A percentile compares a stretch with the other conserved stretches of the same genome.
phyloP scores from a whole-genome alignment of 176 grass and related monocot genomes.

The Musa acuminata region DNA sequence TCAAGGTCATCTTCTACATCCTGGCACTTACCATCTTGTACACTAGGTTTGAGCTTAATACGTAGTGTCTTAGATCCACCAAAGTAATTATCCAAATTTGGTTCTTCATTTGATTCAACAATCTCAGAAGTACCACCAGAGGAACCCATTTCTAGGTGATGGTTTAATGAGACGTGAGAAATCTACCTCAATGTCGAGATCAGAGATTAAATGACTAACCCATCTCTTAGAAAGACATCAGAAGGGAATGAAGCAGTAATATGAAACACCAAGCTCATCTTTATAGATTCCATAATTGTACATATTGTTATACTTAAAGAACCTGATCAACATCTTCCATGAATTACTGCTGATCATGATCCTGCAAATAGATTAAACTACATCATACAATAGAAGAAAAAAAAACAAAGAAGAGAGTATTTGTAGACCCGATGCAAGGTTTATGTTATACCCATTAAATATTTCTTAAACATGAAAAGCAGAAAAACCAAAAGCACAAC shows the following conservation, averaged over 20 bases:
- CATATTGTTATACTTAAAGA: background rate
- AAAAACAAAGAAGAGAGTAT: too few species aligned
- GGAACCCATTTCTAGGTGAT: slow-evolving; percentile 32
- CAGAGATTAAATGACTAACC: background rate
- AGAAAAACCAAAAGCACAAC: background rate
- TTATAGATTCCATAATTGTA: background rate
- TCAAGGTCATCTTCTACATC: slow-evolving; percentile 59
- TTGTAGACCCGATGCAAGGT: too few species aligned
- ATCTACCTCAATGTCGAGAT: background rate
- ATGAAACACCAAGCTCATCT: background rate
- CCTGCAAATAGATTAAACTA: background rate
- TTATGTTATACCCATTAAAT: too few species aligned
- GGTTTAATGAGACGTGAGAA: background rate
- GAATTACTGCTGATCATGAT: background rate
- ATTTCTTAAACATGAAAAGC: too few species aligned
- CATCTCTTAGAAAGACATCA: background rate
- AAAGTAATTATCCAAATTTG: slow-evolving; percentile 18
- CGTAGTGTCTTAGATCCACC: slow-evolving; percentile 35
- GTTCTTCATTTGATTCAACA: slow-evolving; percentile 72
- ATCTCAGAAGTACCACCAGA: slow-evolving; percentile 77
- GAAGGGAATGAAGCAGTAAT: background rate
- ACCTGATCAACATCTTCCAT: background rate
- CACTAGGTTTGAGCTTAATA: slow-evolving; percentile 48
- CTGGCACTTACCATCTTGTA: slow-evolving; percentile 25
- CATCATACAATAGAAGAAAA: background rate